Conservation (phyloP, 2,329 filamentous ascomycete genomes). For the Pseudocercospora musae region DNA sequence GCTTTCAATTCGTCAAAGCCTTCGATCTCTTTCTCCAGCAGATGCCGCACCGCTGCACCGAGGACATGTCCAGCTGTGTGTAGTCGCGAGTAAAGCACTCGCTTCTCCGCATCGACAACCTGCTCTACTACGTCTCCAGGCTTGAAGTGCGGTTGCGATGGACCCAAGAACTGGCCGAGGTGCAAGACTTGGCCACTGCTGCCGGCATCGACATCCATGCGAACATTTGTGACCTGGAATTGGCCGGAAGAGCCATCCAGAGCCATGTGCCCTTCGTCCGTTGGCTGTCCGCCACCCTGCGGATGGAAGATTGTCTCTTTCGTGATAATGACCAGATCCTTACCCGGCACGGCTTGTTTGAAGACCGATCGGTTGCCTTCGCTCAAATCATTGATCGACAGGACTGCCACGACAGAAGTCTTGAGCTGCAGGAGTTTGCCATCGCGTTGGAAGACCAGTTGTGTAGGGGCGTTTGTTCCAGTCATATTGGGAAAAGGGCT, state of each 20-base stretch:
- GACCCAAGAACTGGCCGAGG: background rate
- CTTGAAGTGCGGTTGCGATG: background rate
- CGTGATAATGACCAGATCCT: conserved; percentile 37
- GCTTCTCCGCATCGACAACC: conserved; percentile 58
- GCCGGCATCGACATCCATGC: background rate
- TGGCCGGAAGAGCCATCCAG: conserved; percentile 36
- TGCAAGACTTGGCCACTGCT: background rate
- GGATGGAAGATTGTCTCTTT: conserved; percentile 70
- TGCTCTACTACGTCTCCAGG: conserved; percentile 52
- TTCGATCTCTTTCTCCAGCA: conserved; percentile 52
- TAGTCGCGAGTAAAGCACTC: conserved; percentile 62
- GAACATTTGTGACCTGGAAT: conserved; percentile 40
- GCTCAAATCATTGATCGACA: background rate
- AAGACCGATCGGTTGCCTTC: background rate
- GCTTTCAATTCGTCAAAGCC: conserved; percentile 62
- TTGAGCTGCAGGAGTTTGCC: conserved; percentile 1
- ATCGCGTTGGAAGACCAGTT: background rate
- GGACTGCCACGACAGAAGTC: background rate
- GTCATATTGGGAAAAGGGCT: background rate
- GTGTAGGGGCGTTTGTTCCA: background rate
- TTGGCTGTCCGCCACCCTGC: conserved; percentile 72
- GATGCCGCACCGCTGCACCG: conserved; percentile 61
- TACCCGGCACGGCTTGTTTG: background rate
- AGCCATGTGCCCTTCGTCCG: conserved; percentile 60
- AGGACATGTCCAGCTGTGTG: conserved; percentile 74